Conservation (phyloP, 2,329 filamentous ascomycete genomes). For the Botryotinia globosa region DNA sequence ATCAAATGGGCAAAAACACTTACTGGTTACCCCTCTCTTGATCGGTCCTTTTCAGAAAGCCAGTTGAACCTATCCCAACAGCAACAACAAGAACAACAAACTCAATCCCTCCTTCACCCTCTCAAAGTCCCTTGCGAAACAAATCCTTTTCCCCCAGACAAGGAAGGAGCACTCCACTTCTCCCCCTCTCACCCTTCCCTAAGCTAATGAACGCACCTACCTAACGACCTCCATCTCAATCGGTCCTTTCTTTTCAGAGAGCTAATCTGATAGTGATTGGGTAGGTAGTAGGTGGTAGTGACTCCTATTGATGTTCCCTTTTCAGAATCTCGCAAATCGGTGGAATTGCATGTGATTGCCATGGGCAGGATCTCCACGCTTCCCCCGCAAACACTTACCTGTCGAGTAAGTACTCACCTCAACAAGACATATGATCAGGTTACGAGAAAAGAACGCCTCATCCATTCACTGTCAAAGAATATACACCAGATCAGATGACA, state of each 20-base stretch:
- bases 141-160: not conserved
- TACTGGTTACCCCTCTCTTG: too few relatives aligned
- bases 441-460: accelerated
- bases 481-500: not conserved
- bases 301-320: not conserved
- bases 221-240: not conserved
- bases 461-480: not conserved
- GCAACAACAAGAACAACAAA: too few relatives aligned
- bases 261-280: too few relatives aligned
- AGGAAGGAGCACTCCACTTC: not conserved
- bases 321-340: accelerated
- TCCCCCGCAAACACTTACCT: not conserved
- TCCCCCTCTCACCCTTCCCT: too few relatives aligned
- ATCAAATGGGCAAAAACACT: too few relatives aligned
- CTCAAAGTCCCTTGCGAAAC: too few relatives aligned
- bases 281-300: too few relatives aligned
- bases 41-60: too few relatives aligned
- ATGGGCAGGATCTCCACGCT: not conserved
- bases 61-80: too few relatives aligned
- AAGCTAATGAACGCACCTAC: not conserved
- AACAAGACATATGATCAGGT: not conserved
- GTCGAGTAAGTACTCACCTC: not conserved
- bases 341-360: not conserved
- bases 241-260: not conserved
- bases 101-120: too few relatives aligned